Conservation (phyloP, 1,284 basidiomycete species). For the Puccinia novopanici region DNA sequence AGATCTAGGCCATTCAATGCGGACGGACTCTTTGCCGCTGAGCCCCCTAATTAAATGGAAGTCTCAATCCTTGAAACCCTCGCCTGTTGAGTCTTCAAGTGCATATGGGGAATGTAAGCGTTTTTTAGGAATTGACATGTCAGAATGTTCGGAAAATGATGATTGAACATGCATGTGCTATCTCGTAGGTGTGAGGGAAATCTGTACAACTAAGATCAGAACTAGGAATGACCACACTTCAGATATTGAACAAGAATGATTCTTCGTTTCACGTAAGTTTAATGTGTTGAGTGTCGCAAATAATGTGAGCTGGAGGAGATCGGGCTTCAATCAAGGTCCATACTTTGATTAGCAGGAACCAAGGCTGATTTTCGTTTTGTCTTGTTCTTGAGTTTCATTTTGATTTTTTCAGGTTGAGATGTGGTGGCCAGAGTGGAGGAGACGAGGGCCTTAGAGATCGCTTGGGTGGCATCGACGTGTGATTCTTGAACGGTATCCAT, state of each 20-base stretch:
- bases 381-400: constrained; percentile 34
- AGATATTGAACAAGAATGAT: not conserved
- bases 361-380: constrained; percentile 14
- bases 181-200: not conserved
- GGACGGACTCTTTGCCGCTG: too few relatives aligned
- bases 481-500: constrained; percentile 19
- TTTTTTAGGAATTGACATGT: too few relatives aligned
- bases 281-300: not conserved
- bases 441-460: constrained; percentile 40
- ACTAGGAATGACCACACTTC: not conserved
- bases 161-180: not conserved
- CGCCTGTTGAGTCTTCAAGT: too few relatives aligned
- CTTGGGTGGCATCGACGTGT: constrained; percentile 21
- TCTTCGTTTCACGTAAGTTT: not conserved
- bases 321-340: constrained; percentile 8
- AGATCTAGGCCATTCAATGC: too few relatives aligned
- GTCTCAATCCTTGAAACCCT: too few relatives aligned
- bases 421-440: not conserved
- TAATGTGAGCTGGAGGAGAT: not conserved
- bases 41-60: too few relatives aligned
- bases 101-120: too few relatives aligned
- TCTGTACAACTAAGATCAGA: not conserved
- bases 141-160: not conserved
- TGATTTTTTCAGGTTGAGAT: constrained; percentile 17
- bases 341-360: constrained; percentile 28